Evolutionary conservation across 2,329 filamentous ascomycete species (phyloP), one percentile per base, ranked within the genome.

Genomic region (Trichoderma oligosporum): DNA sequence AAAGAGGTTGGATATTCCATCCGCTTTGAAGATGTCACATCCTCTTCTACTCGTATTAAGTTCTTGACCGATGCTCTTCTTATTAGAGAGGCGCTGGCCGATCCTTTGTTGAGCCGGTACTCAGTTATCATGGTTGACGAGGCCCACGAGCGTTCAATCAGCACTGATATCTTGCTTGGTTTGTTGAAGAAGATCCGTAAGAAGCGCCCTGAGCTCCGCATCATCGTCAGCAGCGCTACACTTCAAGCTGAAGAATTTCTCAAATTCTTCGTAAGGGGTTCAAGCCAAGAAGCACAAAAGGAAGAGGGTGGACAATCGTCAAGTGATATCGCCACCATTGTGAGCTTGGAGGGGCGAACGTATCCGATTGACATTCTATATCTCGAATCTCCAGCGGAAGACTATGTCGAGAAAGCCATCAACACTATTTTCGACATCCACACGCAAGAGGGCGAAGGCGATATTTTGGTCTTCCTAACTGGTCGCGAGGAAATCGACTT

Each of bases 71-170:
- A 99, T 74, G 93, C 93, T 0, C 78, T 99, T 47, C 80, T 99
- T 29, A 84, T 99, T 53, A 81, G 93, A 66, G 94, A 99, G 73
- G 94, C 93, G 25, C 80, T 99, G 4, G 89, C 97, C 3, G 94
- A 99, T 71, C 94, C 94, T 11, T 75, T 97, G 3, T 75, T 99
- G 33, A 94, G 89, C 18, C 83, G 91, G 9, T 99, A 99, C 70
- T 95, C 91, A 0, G 88, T 96, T 42, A 90, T 99, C 65, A 97
- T 99, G 91, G 88, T 99, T 7, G 94, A 99, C 68, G 93, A 97
- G 73, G 94, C 93, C 6, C 94, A 99, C 69, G 93, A 97, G 73
- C 82, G 94, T 54, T 96, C 91, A 47, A 82, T 97, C 59, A 95
- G 90, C 70, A 96, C 92, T 0, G 94, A 99, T 68, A 83, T 99